Evolutionary conservation across 2,329 filamentous ascomycete genomes (phyloP).

Genomic region (Furcasterigmium sp.): DNA sequence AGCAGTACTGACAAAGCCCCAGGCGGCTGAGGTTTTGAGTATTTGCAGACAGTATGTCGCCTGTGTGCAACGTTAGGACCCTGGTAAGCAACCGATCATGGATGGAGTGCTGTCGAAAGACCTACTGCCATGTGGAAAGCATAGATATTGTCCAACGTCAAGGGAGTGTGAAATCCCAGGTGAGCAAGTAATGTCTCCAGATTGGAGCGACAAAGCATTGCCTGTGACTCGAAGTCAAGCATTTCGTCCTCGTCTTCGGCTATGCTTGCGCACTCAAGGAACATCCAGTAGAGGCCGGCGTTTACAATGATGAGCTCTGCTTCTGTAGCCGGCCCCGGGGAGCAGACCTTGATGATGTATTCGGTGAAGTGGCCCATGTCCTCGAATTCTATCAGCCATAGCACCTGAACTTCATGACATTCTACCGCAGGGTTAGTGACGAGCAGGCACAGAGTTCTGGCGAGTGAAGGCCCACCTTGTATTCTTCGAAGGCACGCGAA

Average conservation of each 20-base stretch:
- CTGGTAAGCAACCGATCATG: not conserved
- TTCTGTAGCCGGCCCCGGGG: constrained; percentile 10
- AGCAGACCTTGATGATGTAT: constrained; percentile 15
- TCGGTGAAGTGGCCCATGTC: constrained; percentile 10
- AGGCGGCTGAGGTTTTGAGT: constrained; percentile 14
- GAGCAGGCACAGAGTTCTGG: too few species aligned
- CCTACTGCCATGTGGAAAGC: constrained; percentile 15
- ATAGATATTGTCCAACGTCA: constrained; percentile 9
- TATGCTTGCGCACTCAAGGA: constrained; percentile 12
- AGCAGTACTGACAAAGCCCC: constrained; percentile 15
- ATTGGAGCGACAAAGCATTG: constrained; percentile 12
- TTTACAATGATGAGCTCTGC: constrained; percentile 15
- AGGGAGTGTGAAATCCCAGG: constrained; percentile 13
- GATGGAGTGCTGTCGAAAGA: not conserved
- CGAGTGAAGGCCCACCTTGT: not conserved
- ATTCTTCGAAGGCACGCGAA: not conserved
- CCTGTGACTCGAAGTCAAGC: constrained; percentile 9
- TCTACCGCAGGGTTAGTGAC: too few species aligned
- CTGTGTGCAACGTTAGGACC: not conserved
- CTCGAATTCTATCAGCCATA: constrained; percentile 6
- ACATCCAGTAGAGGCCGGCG: constrained; percentile 14
- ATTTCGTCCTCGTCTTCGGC: constrained; percentile 5
- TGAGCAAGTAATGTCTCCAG: constrained; percentile 16
- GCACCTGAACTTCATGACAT: not conserved
- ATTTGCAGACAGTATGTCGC: constrained; percentile 14